Percentiles rank a stretch among this genome's conserved stretches.
Evolutionary conservation across 805 yeast genomes (phyloP).

Genomic region (Helenozyma baotianmanensis): DNA sequence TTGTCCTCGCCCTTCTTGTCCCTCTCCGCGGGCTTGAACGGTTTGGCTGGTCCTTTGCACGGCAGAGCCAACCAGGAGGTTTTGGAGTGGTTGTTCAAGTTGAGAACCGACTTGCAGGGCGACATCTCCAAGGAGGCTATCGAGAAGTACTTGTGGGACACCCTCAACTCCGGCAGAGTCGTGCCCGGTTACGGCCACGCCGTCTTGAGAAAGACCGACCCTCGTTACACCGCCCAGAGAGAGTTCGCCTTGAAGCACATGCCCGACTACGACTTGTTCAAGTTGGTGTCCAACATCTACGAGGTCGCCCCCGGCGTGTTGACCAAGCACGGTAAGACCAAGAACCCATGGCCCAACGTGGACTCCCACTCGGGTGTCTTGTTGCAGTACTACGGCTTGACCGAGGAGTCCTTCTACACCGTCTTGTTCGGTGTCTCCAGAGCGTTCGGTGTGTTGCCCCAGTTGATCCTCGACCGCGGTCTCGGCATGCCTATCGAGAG

Average conservation of each 20-base stretch:
- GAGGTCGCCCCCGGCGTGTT: conserved; percentile 72
- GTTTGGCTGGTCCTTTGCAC: conserved; percentile 83
- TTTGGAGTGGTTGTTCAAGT: conserved; percentile 63
- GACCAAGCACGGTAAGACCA: conserved; percentile 76
- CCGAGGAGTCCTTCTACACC: conserved; percentile 69
- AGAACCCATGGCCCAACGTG: conserved; percentile 83
- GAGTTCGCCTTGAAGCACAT: conserved; percentile 61
- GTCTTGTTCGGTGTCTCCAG: conserved; percentile 81
- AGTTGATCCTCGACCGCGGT: conserved; percentile 74
- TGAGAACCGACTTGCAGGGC: conserved; percentile 64
- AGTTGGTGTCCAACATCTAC: conserved; percentile 61
- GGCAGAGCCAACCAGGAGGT: conserved; percentile 87
- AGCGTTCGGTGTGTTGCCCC: conserved; percentile 74
- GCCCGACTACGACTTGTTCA: conserved; percentile 59
- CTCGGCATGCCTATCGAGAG: conserved; percentile 78
- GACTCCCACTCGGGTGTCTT: conserved; percentile 77
- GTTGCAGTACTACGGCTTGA: conserved; percentile 75
- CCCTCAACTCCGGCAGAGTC: conserved; percentile 69
- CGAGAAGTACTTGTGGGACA: conserved; percentile 64
- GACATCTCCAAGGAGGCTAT: conserved; percentile 49
- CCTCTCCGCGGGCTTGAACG: conserved; percentile 74
- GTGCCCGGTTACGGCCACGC: conserved; percentile 91
- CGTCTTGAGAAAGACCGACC: conserved; percentile 78
- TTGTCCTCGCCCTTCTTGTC: conserved; percentile 72
- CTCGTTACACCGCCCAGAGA: conserved; percentile 71